phyloP scores from a whole-genome alignment of 768 basidiomycete species.

The Suillus subluteus region DNA sequence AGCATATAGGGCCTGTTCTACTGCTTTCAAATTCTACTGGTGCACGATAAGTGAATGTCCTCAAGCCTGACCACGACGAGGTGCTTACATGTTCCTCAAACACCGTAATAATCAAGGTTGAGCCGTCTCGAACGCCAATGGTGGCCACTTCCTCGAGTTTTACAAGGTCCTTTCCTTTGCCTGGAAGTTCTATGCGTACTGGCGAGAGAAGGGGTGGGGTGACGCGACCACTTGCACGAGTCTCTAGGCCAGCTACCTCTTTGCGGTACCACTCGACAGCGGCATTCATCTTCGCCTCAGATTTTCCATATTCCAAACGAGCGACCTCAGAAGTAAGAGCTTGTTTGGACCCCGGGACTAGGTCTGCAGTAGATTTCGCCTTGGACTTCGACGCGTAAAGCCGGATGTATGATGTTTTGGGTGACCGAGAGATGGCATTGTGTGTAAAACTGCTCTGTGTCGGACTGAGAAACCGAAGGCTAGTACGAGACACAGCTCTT shows the following conservation, averaged over 20 bases:
- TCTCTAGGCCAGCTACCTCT: constrained; percentile 73
- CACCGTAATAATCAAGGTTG: constrained; percentile 70
- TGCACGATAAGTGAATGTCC: constrained; percentile 21
- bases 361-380: constrained; percentile 53
- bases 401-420: constrained; percentile 14
- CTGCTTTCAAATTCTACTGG: constrained; percentile 72
- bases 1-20: constrained; percentile 77
- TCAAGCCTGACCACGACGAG: not conserved
- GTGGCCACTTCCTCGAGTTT: constrained; percentile 76
- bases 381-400: constrained; percentile 35
- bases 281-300: constrained; percentile 64
- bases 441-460: not conserved
- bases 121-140: constrained; percentile 79
- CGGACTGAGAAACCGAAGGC: not conserved
- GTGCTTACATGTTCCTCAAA: constrained; percentile 76
- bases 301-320: constrained; percentile 61
- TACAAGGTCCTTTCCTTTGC: constrained; percentile 37
- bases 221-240: constrained; percentile 75
- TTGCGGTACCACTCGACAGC: constrained; percentile 77
- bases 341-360: constrained; percentile 72
- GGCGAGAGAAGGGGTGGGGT: constrained; percentile 72
- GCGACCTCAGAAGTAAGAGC: constrained; percentile 57
- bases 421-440: not conserved
- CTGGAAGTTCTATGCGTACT: constrained; percentile 61
- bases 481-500: not conserved